phyloP scores from a whole-genome alignment of 805 yeast genomes.

The Hyphopichia homilentoma region DNA sequence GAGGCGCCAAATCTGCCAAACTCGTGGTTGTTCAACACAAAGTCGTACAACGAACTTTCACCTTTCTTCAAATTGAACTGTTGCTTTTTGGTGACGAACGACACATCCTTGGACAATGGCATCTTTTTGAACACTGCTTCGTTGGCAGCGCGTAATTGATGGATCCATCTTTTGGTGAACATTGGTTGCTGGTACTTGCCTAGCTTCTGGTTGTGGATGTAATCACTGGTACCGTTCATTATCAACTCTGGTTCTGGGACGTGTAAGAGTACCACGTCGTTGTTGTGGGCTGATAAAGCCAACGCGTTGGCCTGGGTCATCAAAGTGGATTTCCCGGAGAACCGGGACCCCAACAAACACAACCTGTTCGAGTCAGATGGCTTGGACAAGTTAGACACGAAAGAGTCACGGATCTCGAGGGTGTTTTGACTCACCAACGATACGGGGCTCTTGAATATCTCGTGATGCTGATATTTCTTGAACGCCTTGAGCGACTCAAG shows the following conservation, averaged over 20 bases:
- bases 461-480: conserved; percentile 65
- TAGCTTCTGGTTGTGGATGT: conserved; percentile 47
- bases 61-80: conserved; percentile 30
- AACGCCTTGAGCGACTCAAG: conserved; percentile 59
- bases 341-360: conserved; percentile 64
- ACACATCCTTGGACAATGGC: conserved; percentile 31
- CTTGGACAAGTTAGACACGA: conserved; percentile 31
- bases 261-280: conserved; percentile 51
- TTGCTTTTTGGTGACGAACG: conserved; percentile 28
- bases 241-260: conserved; percentile 58
- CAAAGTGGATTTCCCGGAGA: conserved; percentile 76
- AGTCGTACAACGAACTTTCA: conserved; percentile 40
- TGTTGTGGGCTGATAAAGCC: conserved; percentile 29
- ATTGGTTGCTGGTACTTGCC: conserved; percentile 71
- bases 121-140: conserved; percentile 29
- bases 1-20: conserved; percentile 38
- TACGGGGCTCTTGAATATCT: conserved; percentile 57
- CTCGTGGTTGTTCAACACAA: conserved; percentile 36
- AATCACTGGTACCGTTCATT: conserved; percentile 73
- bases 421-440: conserved; percentile 55
- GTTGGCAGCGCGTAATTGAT: conserved; percentile 39
- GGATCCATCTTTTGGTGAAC: conserved; percentile 59
- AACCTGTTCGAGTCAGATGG: conserved; percentile 44
- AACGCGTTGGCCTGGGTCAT: conserved; percentile 68
- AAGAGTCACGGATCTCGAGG: conserved; percentile 30